Conservation (phyloP, 495 filamentous ascomycete species). For the Xylaria cubensis region DNA sequence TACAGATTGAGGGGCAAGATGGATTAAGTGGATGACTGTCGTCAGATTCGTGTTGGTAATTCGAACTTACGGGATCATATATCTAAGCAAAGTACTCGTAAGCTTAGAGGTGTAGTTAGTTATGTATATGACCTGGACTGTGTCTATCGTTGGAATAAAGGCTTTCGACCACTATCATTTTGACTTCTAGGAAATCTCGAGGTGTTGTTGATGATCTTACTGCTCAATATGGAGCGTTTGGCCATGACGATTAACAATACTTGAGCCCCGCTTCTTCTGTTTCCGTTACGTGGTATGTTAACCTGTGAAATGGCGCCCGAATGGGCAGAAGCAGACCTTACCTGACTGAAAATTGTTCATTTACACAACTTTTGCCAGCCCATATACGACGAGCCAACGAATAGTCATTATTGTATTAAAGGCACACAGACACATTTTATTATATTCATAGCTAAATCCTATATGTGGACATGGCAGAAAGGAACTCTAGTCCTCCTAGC, state of each 20-base stretch:
- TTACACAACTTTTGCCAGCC: background rate
- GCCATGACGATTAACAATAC: background rate
- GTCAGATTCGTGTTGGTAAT: conserved; percentile 20
- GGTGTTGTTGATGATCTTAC: background rate
- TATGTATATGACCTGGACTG: background rate
- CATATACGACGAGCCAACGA: background rate
- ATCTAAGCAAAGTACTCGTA: conserved; percentile 5
- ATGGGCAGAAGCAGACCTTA: background rate
- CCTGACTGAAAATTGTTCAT: background rate
- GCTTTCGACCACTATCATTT: background rate
- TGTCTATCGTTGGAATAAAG: background rate
- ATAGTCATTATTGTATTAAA: background rate
- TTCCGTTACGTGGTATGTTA: background rate
- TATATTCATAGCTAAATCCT: conserved; percentile 9
- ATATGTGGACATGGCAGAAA: background rate
- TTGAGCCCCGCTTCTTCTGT: background rate
- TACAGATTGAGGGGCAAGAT: conserved; percentile 39
- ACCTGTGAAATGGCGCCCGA: background rate
- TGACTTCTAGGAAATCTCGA: background rate
- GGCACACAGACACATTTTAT: background rate
- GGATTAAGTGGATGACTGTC: conserved; percentile 39
- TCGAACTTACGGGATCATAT: background rate
- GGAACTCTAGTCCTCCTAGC: conserved; percentile 1
- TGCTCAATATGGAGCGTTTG: background rate
- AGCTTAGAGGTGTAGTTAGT: background rate